phyloP scores from a whole-genome alignment of 1,284 basidiomycete genomes.

The Tausonia pullulans region DNA sequence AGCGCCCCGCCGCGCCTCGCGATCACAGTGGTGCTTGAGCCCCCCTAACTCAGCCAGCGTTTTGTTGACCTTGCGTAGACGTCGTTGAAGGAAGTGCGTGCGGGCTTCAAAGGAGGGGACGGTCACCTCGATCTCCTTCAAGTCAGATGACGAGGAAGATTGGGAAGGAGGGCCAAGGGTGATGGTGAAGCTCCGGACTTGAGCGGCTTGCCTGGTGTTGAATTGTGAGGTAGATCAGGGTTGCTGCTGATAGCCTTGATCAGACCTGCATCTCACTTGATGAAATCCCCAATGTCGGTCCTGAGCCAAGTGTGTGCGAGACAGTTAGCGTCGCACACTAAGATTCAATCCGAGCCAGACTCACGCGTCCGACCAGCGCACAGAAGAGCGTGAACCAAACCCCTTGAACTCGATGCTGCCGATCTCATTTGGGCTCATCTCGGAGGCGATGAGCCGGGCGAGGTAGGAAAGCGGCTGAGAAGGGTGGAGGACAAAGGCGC shows the following conservation, averaged over 20 bases:
- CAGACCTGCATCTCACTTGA: background rate
- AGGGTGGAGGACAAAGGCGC: constrained; percentile 13
- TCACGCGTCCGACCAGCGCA: background rate
- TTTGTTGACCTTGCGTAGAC: constrained; percentile 4
- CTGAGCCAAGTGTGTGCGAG: background rate
- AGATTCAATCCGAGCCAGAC: background rate
- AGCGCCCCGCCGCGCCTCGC: constrained; percentile 7
- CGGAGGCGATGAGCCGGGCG: constrained; percentile 10
- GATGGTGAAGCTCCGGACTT: background rate
- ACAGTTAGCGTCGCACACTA: background rate
- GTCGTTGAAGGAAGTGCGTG: background rate
- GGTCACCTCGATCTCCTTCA: background rate
- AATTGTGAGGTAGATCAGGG: too few relatives aligned
- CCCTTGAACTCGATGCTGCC: constrained; percentile 10
- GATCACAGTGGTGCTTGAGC: constrained; percentile 9
- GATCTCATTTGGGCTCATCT: background rate
- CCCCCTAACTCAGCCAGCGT: background rate
- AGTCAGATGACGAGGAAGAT: background rate
- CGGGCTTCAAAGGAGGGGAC: constrained; percentile 5
- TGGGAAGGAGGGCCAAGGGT: background rate
- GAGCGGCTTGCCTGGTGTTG: background rate
- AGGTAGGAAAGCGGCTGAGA: constrained; percentile 14
- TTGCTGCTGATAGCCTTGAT: too few relatives aligned
- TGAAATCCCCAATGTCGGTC: background rate
- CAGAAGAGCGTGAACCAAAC: constrained; percentile 1